Evolutionary conservation across 1,139 yeast genomes (phyloP), one percentile per base, ranked within the genome.

Genomic region (Zygotorulaspora mrakii): DNA sequence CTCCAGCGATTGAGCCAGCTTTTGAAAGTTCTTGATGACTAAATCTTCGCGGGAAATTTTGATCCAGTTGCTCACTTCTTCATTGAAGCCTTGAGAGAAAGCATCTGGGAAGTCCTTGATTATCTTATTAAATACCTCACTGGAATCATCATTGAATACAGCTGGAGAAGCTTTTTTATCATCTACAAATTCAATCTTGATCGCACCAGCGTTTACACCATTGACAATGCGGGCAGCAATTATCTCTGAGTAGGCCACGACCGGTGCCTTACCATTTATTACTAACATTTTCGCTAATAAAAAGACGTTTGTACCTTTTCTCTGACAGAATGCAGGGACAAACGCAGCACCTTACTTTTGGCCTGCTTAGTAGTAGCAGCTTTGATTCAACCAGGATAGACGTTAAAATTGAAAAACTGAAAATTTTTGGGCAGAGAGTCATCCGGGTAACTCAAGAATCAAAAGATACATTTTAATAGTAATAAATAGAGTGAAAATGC

Each of bases 191-290:
- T 78, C 77, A 52, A 86, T 68, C 33, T 73, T 72, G 53, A 87
- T 73, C 25, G 85, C 66, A 16, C 69, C 71, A 27, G 72, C 71
- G 9, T 69, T 62, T 23, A 69, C 65, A 33, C 72, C 62, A 65
- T 86, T 85, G 57, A 83, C 77, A 40, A 83, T 71, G 18, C 82
- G 79, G 33, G 88, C 85, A 29, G 94, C 94, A 57, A 84, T 77
- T 47, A 88, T 67, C 17, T 80, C 77, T n/a, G 88, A 77, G 61
- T 86, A 89, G 18, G 91, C 94, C 43, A 83, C 79, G 37, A 75
- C 71, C 28, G 84, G 84, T 6, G 96, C 94, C 70, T 87, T 88
- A 43, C 87, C 89, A 44, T 95, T 95, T 52, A 89, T 66, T 40
- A 80, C 73, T 48, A 87, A 71, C 37, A 67, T 60, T 41, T 57